These are phyloP conservation scores for Acanthamoeba healyi DNA, from an alignment of 208 protist species.

Conservation along the genomic window DNA sequence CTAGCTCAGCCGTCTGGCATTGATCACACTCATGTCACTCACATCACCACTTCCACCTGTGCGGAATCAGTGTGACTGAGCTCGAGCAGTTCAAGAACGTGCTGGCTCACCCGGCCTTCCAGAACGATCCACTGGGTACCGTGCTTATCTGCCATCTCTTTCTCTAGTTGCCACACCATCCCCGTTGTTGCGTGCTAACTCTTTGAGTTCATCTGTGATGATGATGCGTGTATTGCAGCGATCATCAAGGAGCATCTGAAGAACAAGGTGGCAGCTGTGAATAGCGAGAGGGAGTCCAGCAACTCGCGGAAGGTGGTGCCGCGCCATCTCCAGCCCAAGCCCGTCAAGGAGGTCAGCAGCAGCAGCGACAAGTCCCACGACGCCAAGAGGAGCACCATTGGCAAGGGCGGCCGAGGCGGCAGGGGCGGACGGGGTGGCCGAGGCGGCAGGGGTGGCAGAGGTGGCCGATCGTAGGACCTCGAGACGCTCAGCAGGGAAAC, in stretches of 20 bases:
- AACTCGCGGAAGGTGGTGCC: neutral
- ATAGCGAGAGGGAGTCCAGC: neutral
- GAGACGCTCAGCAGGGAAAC: no score
- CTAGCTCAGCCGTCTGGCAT: no score
- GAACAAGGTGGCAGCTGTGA: constrained; percentile 20
- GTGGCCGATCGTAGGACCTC: no score
- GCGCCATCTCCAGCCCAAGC: neutral
- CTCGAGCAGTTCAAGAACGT: constrained; percentile 55
- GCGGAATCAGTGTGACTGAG: constrained; percentile 3
- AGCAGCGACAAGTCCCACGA: no score
- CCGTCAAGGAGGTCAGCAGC: no score
- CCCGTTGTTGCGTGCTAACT: no score
- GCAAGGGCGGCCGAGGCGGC: neutral
- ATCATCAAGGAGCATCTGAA: constrained; percentile 43
- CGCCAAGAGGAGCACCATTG: no score
- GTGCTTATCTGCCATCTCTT: no score
- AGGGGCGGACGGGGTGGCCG: neutral
- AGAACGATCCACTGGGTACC: constrained; percentile 2
- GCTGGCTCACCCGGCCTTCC: constrained; percentile 22
- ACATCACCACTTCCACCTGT: no score
- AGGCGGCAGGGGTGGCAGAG: neutral
- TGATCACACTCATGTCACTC: no score
- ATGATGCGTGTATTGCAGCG: neutral
- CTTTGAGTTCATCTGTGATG: neutral
- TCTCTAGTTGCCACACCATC: no score